These are phyloP conservation scores for Kandelia obovata DNA, from an alignment of 345 rosid species.

Conservation along the genomic window DNA sequence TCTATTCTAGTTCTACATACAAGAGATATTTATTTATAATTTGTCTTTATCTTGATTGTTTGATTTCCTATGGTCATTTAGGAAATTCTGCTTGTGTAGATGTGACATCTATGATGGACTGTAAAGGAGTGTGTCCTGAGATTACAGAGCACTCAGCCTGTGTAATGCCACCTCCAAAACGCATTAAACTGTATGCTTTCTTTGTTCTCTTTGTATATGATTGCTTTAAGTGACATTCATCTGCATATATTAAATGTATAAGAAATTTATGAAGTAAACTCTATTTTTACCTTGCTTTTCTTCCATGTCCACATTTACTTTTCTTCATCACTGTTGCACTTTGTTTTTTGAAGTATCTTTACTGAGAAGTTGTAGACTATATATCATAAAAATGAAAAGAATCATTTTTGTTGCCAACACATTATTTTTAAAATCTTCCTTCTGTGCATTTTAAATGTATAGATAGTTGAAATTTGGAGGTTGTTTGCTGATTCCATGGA, in stretches of 20 bases:
- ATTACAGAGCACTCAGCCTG: constrained; percentile 28
- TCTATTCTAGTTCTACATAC: not conserved
- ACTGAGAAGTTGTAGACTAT: not conserved
- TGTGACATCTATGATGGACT: constrained; percentile 24
- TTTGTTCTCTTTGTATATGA: constrained; percentile 15
- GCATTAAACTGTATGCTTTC: constrained; percentile 46
- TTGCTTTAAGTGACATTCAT: constrained; percentile 13
- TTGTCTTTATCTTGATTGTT: constrained; percentile 5
- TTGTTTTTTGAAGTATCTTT: not conserved
- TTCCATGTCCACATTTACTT: not conserved
- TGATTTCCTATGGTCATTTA: constrained; percentile 18
- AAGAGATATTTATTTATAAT: not conserved
- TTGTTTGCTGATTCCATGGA: not conserved
- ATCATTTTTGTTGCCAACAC: not conserved
- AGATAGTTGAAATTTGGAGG: not conserved
- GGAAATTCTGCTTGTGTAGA: constrained; percentile 31
- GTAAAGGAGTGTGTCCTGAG: constrained; percentile 31
- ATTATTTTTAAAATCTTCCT: not conserved
- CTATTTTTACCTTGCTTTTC: not conserved
- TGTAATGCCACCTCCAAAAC: constrained; percentile 44
- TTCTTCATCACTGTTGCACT: not conserved
- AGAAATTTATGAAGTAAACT: not conserved
- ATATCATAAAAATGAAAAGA: not conserved
- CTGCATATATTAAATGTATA: not conserved
- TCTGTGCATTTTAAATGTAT: not conserved